Conservation (phyloP, 345 rosid genomes). For the Hibiscus trionum region DNA sequence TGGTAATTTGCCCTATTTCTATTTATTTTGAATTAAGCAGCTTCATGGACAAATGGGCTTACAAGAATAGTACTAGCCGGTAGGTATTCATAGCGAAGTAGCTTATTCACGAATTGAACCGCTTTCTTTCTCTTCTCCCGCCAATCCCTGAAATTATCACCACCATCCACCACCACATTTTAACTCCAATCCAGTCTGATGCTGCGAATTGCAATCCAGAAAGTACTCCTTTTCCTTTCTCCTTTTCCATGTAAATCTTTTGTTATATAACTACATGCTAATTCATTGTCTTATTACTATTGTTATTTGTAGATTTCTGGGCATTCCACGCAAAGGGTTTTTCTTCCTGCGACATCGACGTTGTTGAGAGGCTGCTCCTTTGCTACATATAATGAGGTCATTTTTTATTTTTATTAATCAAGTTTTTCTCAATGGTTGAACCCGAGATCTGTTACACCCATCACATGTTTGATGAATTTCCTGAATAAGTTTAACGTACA, state of each 20-base stretch:
- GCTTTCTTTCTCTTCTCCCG: background rate
- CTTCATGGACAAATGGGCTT: no score
- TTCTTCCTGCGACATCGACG: background rate
- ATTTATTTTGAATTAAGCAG: no score
- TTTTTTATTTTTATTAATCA: background rate
- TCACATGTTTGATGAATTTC: slow-evolving; percentile 7
- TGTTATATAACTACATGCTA: background rate
- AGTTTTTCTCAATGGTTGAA: background rate
- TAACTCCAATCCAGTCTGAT: background rate
- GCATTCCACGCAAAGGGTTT: background rate
- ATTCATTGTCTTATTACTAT: background rate
- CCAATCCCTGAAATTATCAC: background rate
- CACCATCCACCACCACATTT: background rate
- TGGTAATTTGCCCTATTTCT: no score
- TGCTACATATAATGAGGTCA: slow-evolving; percentile 5
- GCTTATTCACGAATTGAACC: background rate
- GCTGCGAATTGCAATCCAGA: slow-evolving; percentile 5
- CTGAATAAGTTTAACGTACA: background rate
- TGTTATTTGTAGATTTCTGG: background rate
- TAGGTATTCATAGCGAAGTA: background rate
- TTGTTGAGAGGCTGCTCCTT: slow-evolving; percentile 6
- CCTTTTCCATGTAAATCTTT: background rate
- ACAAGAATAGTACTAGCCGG: background rate
- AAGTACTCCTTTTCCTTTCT: background rate
- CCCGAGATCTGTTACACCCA: background rate